Conservation (phyloP, 345 rosid species). For the Brassica juncea region DNA sequence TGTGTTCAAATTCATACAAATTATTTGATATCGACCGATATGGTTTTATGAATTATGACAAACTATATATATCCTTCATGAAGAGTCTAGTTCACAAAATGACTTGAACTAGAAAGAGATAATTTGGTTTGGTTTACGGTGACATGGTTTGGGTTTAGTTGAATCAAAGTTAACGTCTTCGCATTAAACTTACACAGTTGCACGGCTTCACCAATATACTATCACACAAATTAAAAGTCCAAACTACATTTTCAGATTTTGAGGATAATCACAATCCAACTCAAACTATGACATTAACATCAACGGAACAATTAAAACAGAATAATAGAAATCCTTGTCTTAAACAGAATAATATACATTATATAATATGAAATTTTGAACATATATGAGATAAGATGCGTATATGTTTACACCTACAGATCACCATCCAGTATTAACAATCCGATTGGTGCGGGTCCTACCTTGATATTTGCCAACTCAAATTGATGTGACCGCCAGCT, state of each 20-base stretch:
- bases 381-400: constrained; percentile 30
- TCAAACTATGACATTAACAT: background rate
- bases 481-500: constrained; percentile 45
- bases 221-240: background rate
- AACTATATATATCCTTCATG: background rate
- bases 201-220: constrained; percentile 1
- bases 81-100: background rate
- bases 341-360: constrained; percentile 5
- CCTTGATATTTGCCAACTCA: constrained; percentile 37
- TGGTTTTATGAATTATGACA: background rate
- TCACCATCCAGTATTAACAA: constrained; percentile 39
- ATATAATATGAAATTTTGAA: constrained; percentile 10
- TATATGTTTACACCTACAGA: constrained; percentile 37
- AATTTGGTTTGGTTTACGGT: background rate
- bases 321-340: background rate
- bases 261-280: constrained; percentile 22
- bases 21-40: background rate
- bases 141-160: background rate
- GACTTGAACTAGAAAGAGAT: background rate
- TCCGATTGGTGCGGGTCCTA: constrained; percentile 36
- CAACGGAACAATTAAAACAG: background rate
- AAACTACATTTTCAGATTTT: background rate
- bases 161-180: background rate
- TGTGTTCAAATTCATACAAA: background rate
- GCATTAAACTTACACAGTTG: background rate